Conservation (phyloP, 345 rosid genomes). For the Alliaria petiolata region DNA sequence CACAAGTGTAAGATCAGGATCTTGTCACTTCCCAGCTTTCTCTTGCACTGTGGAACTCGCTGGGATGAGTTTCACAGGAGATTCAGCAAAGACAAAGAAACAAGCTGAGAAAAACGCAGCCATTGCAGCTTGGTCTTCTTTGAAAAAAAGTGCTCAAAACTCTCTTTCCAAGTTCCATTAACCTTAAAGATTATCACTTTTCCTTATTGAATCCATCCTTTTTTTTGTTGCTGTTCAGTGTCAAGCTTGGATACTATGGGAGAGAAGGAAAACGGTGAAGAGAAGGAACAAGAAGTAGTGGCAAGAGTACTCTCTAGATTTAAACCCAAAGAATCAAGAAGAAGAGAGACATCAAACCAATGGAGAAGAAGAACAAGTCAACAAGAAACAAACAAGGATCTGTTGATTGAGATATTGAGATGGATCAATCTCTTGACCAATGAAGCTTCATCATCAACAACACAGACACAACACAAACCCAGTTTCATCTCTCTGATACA, state of each 20-base stretch:
- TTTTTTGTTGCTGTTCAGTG: background rate
- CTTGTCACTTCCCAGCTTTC: constrained; percentile 56
- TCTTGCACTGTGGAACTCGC: constrained; percentile 66
- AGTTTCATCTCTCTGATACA: constrained; percentile 50
- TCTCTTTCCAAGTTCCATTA: background rate
- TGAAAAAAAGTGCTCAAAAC: constrained; percentile 46
- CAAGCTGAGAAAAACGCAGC: constrained; percentile 92
- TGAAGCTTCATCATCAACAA: constrained; percentile 23
- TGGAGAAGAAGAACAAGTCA: constrained; percentile 41
- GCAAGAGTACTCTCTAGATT: constrained; percentile 53
- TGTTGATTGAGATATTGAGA: constrained; percentile 37
- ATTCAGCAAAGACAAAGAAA: constrained; percentile 72
- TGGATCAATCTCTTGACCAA: constrained; percentile 43
- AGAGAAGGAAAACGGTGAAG: constrained; percentile 37
- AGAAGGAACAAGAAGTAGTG: constrained; percentile 54
- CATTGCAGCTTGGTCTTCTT: constrained; percentile 72
- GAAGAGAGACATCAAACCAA: constrained; percentile 44
- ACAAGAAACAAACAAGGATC: constrained; percentile 16
- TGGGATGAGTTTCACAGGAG: constrained; percentile 65
- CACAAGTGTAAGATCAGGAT: constrained; percentile 61
- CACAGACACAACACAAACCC: constrained; percentile 18
- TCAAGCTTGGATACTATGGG: constrained; percentile 25
- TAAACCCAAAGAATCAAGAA: constrained; percentile 49
- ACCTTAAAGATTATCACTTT: background rate
- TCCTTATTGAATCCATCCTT: background rate